Conservation (phyloP, 2,329 filamentous ascomycete species). For the Aspergillus tamarii region DNA sequence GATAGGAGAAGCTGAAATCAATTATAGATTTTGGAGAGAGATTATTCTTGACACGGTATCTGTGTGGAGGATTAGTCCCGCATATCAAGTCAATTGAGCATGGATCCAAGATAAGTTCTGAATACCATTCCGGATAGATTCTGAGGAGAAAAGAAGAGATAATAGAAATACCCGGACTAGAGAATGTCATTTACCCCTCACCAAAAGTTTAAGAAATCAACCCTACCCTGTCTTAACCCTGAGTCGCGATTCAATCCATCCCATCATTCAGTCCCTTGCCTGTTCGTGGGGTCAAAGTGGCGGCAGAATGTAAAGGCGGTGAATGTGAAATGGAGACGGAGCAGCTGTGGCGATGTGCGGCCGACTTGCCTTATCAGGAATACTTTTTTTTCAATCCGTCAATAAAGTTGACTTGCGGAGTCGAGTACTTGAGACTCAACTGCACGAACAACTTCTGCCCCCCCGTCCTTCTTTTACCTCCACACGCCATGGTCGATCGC, state of each 20-base stretch:
- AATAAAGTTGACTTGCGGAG: conserved; percentile 3
- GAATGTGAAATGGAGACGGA: conserved; percentile 17
- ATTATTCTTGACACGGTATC: conserved; percentile 12
- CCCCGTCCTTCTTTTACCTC: conserved; percentile 16
- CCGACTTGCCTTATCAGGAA: conserved; percentile 35
- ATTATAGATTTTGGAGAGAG: conserved; percentile 1
- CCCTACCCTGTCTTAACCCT: conserved; percentile 2
- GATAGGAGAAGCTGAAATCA: not conserved
- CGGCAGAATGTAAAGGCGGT: conserved; percentile 2
- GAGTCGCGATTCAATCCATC: not conserved
- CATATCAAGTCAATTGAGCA: conserved; percentile 14
- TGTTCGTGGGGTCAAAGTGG: conserved; percentile 1
- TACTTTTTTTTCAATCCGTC: conserved; percentile 24
- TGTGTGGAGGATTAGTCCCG: conserved; percentile 18
- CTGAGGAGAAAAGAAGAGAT: not conserved
- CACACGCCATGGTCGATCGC: conserved; percentile 57
- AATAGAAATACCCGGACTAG: not conserved
- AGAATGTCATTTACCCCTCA: not conserved
- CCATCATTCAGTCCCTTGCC: conserved; percentile 9
- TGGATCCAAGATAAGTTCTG: conserved; percentile 4
- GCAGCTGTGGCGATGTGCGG: conserved; percentile 31
- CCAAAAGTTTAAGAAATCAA: not conserved
- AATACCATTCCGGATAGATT: conserved; percentile 1
- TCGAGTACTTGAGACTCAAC: conserved; percentile 14
- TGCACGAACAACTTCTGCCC: conserved; percentile 5